Percentiles rank a stretch among this genome's conserved stretches.
Conservation (phyloP, 2,329 filamentous ascomycete species). For the Hymenotorrendiella dingleyae region DNA sequence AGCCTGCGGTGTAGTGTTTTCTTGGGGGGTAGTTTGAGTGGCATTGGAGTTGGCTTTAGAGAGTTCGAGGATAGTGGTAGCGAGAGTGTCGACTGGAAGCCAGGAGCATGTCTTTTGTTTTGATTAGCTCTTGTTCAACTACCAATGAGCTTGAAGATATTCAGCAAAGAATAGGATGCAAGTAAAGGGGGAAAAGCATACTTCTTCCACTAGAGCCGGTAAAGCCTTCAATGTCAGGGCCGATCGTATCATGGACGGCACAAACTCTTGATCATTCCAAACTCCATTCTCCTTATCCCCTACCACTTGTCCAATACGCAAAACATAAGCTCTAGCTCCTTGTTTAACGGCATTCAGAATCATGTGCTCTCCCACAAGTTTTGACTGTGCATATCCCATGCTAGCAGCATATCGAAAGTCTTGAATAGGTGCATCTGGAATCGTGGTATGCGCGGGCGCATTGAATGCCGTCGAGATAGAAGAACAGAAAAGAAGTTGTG, state of each 20-base stretch:
- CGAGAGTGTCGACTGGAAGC: slow-evolving; percentile 41
- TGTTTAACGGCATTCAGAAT: slow-evolving; percentile 29
- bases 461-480: slow-evolving; percentile 30
- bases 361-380: slow-evolving; percentile 42
- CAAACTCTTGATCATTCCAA: slow-evolving; percentile 46
- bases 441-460: slow-evolving; percentile 21
- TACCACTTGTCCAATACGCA: slow-evolving; percentile 46
- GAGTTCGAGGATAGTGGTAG: slow-evolving; percentile 36
- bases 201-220: slow-evolving; percentile 38
- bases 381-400: slow-evolving; percentile 45
- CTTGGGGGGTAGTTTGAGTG: no score
- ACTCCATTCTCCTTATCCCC: slow-evolving; percentile 39
- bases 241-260: slow-evolving; percentile 44
- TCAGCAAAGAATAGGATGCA: no score
- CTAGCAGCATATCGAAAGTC: slow-evolving; percentile 32
- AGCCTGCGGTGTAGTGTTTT: slow-evolving; percentile 23
- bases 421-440: slow-evolving; percentile 32
- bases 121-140: no score
- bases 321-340: slow-evolving; percentile 30
- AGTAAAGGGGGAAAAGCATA: slow-evolving; percentile 9
- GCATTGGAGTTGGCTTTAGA: slow-evolving; percentile 22
- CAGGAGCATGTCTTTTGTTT: slow-evolving; percentile 35
- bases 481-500: slow-evolving; percentile 33
- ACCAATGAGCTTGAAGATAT: no score
- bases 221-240: slow-evolving; percentile 38